Base-by-base conservation (phyloP, 345 rosid species). In the Brassica cretica region DNA sequence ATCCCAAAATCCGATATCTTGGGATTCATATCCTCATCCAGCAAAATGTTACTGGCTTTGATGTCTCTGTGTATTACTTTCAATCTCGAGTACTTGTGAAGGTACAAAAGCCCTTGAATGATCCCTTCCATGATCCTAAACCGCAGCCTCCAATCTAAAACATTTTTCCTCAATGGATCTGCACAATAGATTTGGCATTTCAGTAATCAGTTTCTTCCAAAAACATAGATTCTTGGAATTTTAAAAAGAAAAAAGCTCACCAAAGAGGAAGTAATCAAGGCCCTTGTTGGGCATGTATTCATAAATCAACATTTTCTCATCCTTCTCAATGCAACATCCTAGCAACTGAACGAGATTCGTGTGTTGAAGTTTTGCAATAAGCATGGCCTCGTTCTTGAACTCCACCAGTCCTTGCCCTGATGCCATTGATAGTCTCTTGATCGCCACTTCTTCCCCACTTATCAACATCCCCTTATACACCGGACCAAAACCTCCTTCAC, bases 31-130 rank as follows among this genome's bases (percentile, higher is more conserved):
- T 51, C 56, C 56, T 51, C 56, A 6, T 51, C 56, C 19, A 51
- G 56, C 56, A 51, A 51, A 51, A 51, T 51, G 56, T 51, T 51
- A 51, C 56, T 51, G 56, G 56, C 56, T 51, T 51, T 51, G 56
- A 51, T 51, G 19, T 51, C 56, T 51, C 56, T 51, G 56, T 51
- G 56, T 51, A 51, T 51, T 51, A 51, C 56, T 51, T 51, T 51
- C 56, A 51, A 15, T n/a, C 56, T 51, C 56, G 56, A 51, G 56
- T 51, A 51, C 56, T 51, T 51, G 56, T 51, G 56, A 51, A 51
- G 56, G 56, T 51, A 51, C 56, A 51, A n/a, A n/a, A 51, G 19
- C 56, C 56, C 56, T 51, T 51, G 56, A 51, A 51, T 51, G 56
- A 51, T 51, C 56, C 56, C 56, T 51, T 51, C 56, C 56, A 51